Percentiles rank a stretch among this genome's conserved stretches.
Conservation (phyloP, 192 early-diverging fungal genomes). For the Spizellomyces punctatus region DNA sequence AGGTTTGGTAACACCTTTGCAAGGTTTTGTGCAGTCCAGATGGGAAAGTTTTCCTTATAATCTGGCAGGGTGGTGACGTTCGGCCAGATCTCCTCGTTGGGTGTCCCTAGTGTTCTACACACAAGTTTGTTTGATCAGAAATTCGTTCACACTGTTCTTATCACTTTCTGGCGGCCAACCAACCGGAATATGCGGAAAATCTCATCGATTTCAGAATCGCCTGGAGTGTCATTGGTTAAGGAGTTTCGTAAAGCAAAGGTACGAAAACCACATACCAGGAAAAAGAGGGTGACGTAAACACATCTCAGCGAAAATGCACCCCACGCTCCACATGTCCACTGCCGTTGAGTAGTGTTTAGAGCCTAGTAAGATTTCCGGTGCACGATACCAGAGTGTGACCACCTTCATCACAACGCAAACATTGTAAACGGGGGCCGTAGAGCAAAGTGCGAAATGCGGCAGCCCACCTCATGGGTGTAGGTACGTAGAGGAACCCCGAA, state of each 20-base stretch:
- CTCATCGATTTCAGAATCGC: constrained; percentile 90
- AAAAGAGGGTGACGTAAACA: constrained; percentile 76
- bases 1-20: constrained; percentile 52
- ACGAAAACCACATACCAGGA: constrained; percentile 60
- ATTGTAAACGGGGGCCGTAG: not conserved
- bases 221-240: constrained; percentile 33
- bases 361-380: constrained; percentile 95
- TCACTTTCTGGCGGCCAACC: not conserved
- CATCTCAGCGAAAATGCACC: constrained; percentile 98
- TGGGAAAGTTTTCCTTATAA: constrained; percentile 79
- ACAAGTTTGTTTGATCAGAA: not conserved
- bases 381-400: constrained; percentile 92
- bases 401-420: constrained; percentile 46
- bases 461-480: constrained; percentile 87
- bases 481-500: constrained; percentile 89
- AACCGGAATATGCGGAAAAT: constrained; percentile 88
- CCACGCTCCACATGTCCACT: constrained; percentile 98
- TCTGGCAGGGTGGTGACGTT: constrained; percentile 74
- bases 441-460: constrained; percentile 23
- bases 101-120: constrained; percentile 74
- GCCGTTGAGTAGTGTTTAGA: constrained; percentile 86
- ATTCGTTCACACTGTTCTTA: not conserved
- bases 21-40: constrained; percentile 64
- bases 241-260: not conserved
- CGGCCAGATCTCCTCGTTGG: constrained; percentile 77